Base-by-base conservation (phyloP, 2,329 filamentous ascomycete species). In the Gaeumannomyces sp. region DNA sequence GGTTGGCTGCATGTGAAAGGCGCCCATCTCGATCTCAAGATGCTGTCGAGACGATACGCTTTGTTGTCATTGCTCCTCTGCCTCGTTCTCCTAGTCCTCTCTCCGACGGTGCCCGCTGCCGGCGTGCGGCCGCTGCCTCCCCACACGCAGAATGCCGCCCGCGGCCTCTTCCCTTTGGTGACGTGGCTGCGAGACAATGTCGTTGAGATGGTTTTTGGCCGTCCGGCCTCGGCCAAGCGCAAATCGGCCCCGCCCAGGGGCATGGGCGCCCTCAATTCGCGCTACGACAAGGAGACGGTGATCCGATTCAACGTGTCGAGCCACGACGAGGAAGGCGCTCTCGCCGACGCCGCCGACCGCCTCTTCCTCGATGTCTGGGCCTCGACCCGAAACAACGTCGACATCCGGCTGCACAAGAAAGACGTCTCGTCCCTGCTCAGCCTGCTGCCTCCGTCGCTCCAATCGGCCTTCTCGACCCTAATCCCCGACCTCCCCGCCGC, bases 301-400 rank as follows among this genome's bases (percentile, higher is more conserved):
- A 79, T 98, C 68, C 88, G 95, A 56, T 97, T 98, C 82, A 92
- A 90, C 72, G 79, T 97, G 64, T 88, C 84, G 67, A 87, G 84
- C 31, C 76, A 81, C 3, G 82, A 87, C 27, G 91, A 96, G 72
- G 88, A 91, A 66, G 76, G 79, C 45, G 89, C 89, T 1, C 79
- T 97, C 65, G 83, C 88, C n/a, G 84, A 90, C 65, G 92, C 92
- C 3, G 83, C 88, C 0, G 83, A 90, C 67, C 85, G 87, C 25
- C 83, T 97, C 29, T 89, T 95, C 70, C 81, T 98, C 58, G 95
- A 99, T 73, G 85, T 98, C 1, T 99, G 95, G 95, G 89, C 91
- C 28, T 92, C 91, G 70, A 90, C 89, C 7, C 81, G 87, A 25
- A 85, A 91, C 66, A 95, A 90, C 81, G 91, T 95, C 31, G 95